Percentiles rank a stretch among this genome's conserved stretches.
phyloP scores from a whole-genome alignment of 2,329 filamentous ascomycete species.

The Hypoxylon rubiginosum region DNA sequence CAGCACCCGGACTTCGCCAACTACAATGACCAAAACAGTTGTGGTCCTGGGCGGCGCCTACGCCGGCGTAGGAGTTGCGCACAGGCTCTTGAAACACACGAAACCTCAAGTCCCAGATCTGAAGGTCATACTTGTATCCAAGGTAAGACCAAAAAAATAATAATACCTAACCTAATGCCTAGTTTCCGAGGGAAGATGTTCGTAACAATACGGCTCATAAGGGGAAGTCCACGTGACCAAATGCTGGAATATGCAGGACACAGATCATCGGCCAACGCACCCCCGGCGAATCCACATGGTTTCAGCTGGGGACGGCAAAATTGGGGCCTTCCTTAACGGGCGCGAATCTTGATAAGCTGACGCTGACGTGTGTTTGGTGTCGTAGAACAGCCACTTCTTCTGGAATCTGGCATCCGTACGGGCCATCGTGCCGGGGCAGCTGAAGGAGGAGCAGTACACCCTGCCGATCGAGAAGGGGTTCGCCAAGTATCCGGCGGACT shows the following conservation, averaged over 20 bases:
- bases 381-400: constrained; percentile 69
- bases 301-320: constrained; percentile 22
- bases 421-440: constrained; percentile 64
- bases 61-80: constrained; percentile 66
- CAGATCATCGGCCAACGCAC: constrained; percentile 5
- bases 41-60: constrained; percentile 68
- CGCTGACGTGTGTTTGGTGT: constrained; percentile 13
- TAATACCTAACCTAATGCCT: neutral
- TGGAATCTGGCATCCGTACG: constrained; percentile 71
- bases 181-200: neutral
- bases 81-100: constrained; percentile 68
- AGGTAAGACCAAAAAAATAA: constrained; percentile 56
- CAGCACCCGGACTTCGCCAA: constrained; percentile 39
- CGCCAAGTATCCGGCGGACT: constrained; percentile 62
- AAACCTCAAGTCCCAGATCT: constrained; percentile 59
- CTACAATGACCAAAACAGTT: constrained; percentile 64
- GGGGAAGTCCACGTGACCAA: constrained; percentile 16
- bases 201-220: neutral
- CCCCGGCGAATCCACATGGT: constrained; percentile 19
- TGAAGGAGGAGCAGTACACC: constrained; percentile 65
- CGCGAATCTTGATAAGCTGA: constrained; percentile 8
- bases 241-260: constrained; percentile 6
- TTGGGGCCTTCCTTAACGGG: neutral
- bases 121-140: constrained; percentile 68
- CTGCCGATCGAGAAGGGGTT: constrained; percentile 64